These are phyloP conservation scores for Nicotiana sylvestris DNA, from an alignment of 257 asterid genomes.

Conservation along the genomic window DNA sequence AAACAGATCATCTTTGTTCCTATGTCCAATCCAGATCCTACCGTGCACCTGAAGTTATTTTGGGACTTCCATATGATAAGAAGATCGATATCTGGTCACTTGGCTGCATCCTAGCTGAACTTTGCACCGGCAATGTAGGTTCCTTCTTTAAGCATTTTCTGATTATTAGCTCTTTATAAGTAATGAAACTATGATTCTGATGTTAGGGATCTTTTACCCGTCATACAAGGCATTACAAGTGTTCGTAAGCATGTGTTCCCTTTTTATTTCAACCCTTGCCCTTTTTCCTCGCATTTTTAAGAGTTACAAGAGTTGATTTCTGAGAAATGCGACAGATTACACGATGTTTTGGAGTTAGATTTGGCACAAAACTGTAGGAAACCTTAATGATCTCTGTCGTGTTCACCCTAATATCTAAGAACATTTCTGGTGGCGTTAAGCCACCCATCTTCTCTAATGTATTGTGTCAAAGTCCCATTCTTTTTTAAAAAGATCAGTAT, in stretches of 20 bases:
- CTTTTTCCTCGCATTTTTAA: not conserved
- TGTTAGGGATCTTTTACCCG: not conserved
- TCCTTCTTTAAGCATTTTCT: conserved; percentile 9
- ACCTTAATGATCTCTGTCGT: not conserved
- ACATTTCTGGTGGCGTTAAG: not conserved
- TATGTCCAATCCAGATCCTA: conserved; percentile 97
- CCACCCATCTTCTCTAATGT: not conserved
- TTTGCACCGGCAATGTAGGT: conserved; percentile 96
- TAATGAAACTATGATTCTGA: not conserved
- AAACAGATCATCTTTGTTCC: conserved; percentile 95
- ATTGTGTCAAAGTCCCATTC: not conserved
- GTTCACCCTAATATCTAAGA: not conserved
- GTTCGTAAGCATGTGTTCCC: not conserved
- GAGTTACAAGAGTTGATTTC: not conserved
- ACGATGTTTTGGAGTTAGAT: not conserved
- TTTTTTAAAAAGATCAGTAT: not conserved
- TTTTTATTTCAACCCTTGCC: not conserved
- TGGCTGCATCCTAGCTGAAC: conserved; percentile 98
- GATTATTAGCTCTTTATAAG: not conserved
- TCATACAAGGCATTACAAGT: not conserved
- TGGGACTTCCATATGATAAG: conserved; percentile 92
- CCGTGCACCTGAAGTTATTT: conserved; percentile 95
- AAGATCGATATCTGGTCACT: conserved; percentile 98
- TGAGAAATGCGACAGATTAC: not conserved
- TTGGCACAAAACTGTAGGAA: not conserved